phyloP scores from a whole-genome alignment of 768 basidiomycete species.

The Coprinellus aureogranulatus region DNA sequence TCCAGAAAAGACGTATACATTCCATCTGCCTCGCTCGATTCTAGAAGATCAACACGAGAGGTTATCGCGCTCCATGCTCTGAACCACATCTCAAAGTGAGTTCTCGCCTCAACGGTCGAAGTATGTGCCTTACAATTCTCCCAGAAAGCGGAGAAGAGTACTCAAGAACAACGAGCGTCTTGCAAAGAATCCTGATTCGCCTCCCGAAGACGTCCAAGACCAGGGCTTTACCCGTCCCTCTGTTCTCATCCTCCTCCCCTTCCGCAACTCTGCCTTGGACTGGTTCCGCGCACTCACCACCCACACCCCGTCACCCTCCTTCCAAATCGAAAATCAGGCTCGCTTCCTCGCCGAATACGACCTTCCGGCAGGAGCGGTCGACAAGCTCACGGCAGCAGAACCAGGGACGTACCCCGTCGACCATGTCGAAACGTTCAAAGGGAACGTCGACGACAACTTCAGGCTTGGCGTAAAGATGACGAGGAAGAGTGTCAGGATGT shows the following conservation, averaged over 20 bases:
- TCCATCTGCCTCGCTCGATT: slow-evolving; percentile 61
- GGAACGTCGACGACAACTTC: slow-evolving; percentile 97
- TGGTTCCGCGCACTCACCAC: slow-evolving; percentile 81
- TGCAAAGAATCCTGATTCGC: slow-evolving; percentile 53
- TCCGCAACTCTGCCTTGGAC: slow-evolving; percentile 81
- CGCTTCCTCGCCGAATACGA: slow-evolving; percentile 84
- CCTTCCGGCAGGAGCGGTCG: slow-evolving; percentile 72
- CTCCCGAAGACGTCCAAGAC: slow-evolving; percentile 79
- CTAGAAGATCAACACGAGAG: slow-evolving; percentile 63
- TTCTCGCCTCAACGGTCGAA: neutral
- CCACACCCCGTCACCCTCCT: slow-evolving; percentile 67
- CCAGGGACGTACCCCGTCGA: slow-evolving; percentile 80
- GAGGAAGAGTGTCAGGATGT: slow-evolving; percentile 86
- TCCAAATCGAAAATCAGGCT: slow-evolving; percentile 84
- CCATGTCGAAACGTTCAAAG: slow-evolving; percentile 90
- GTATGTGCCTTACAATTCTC: neutral
- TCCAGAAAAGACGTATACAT: slow-evolving; percentile 77
- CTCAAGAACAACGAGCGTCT: slow-evolving; percentile 94
- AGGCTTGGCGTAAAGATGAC: slow-evolving; percentile 91
- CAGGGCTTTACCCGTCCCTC: slow-evolving; percentile 98
- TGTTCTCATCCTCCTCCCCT: slow-evolving; percentile 86
- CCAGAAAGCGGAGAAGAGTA: slow-evolving; percentile 84
- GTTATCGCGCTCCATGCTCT: slow-evolving; percentile 75
- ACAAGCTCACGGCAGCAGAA: slow-evolving; percentile 74
- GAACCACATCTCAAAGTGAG: slow-evolving; percentile 88